These are phyloP conservation scores for Schizosaccharomyces osmophilus DNA, from an alignment of 805 yeast species.

Conservation along the genomic window DNA sequence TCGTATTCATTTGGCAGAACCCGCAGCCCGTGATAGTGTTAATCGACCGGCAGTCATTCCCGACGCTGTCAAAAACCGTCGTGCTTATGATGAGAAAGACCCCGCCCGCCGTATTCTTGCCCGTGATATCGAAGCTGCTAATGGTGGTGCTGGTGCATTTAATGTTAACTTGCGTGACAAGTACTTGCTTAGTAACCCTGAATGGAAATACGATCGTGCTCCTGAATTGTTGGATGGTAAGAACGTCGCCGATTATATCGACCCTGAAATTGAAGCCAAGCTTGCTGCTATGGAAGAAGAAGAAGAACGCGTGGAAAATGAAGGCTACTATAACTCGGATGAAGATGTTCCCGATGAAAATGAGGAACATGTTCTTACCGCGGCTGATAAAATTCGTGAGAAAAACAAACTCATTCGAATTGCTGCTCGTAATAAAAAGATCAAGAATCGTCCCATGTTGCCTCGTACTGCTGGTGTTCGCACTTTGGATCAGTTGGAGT, in stretches of 20 bases:
- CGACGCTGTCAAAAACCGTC: constrained; percentile 34
- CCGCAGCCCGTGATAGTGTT: constrained; percentile 67
- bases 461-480: constrained; percentile 48
- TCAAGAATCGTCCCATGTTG: constrained; percentile 72
- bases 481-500: constrained; percentile 55
- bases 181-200: constrained; percentile 79
- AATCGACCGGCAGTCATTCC: constrained; percentile 59
- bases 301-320: constrained; percentile 76
- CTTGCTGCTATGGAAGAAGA: constrained; percentile 89
- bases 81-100: constrained; percentile 53
- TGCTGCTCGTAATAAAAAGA: constrained; percentile 65
- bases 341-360: constrained; percentile 31
- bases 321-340: constrained; percentile 89
- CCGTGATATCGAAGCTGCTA: constrained; percentile 72
- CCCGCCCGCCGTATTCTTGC: constrained; percentile 64
- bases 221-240: constrained; percentile 92
- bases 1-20: constrained; percentile 85
- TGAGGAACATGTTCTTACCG: constrained; percentile 49
- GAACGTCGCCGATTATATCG: constrained; percentile 91
- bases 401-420: constrained; percentile 83
- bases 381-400: constrained; percentile 87
- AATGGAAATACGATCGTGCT: constrained; percentile 92
- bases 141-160: constrained; percentile 97
- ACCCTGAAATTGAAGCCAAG: constrained; percentile 82
- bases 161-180: constrained; percentile 82